These are phyloP conservation scores for Dioscorea dumetorum DNA, from an alignment of 106 monocot genomes.

Conservation along the genomic window DNA sequence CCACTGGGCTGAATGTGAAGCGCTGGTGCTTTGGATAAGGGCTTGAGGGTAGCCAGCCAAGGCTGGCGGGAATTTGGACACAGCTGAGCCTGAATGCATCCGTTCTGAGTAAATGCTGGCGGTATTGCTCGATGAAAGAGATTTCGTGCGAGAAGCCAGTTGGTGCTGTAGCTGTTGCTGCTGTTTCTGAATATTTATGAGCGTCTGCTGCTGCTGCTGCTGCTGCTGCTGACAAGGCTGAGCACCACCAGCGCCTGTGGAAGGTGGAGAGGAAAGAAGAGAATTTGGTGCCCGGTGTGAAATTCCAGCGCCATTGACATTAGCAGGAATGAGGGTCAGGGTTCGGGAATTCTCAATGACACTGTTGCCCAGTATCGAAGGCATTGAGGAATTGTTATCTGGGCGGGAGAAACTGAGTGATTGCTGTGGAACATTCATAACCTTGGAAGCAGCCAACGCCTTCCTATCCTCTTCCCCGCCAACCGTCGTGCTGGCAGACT, in stretches of 20 bases:
- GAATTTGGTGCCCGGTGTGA: slow-evolving; percentile 21
- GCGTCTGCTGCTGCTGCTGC: slow-evolving; percentile 42
- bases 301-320: slow-evolving; percentile 13
- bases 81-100: slow-evolving; percentile 16
- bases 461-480: slow-evolving; percentile 42
- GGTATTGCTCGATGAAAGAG: slow-evolving; percentile 13
- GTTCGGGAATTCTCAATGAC: slow-evolving; percentile 35
- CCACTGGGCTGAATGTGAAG: slow-evolving; percentile 53
- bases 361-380: slow-evolving; percentile 22
- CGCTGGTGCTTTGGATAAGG: slow-evolving; percentile 29
- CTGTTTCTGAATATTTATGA: slow-evolving; percentile 37
- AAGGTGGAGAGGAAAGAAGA: slow-evolving; percentile 9
- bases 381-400: slow-evolving; percentile 25
- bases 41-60: slow-evolving; percentile 52
- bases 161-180: slow-evolving; percentile 54
- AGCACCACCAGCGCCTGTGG: slow-evolving; percentile 5
- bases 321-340: slow-evolving; percentile 33
- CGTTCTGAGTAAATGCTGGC: slow-evolving; percentile 28
- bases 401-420: slow-evolving; percentile 45
- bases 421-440: slow-evolving; percentile 27
- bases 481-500: slow-evolving; percentile 11
- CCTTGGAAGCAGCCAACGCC: slow-evolving; percentile 13
- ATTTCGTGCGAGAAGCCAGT: slow-evolving; percentile 34
- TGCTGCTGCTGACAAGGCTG: not conserved
- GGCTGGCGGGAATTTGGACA: slow-evolving; percentile 44